Percentiles rank a stretch among this genome's conserved stretches.
These are phyloP conservation scores for Leccinellum luteum DNA, from an alignment of 768 basidiomycete genomes.

Conservation along the genomic window DNA sequence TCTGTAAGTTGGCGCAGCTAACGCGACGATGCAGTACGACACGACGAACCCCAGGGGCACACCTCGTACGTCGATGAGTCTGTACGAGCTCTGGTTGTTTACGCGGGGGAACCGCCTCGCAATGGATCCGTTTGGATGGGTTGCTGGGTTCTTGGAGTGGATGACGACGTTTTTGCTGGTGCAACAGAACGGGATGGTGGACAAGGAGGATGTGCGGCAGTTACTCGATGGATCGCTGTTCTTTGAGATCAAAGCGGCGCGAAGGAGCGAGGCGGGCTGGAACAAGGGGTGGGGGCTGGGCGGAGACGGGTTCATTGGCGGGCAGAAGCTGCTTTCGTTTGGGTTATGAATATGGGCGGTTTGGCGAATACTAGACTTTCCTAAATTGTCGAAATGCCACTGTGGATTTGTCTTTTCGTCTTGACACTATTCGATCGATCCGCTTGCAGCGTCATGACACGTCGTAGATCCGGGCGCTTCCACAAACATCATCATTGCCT, in stretches of 20 bases:
- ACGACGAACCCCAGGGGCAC: constrained; percentile 1
- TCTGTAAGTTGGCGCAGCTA: neutral
- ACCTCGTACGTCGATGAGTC: constrained; percentile 25
- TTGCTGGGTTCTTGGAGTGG: constrained; percentile 39
- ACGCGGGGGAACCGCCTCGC: constrained; percentile 31
- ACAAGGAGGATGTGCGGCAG: constrained; percentile 41
- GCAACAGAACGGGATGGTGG: constrained; percentile 38
- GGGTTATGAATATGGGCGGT: constrained; percentile 13
- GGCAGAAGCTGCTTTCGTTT: constrained; percentile 29
- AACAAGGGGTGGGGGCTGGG: constrained; percentile 31
- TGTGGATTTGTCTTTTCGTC: neutral
- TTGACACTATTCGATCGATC: neutral
- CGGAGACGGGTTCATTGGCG: constrained; percentile 32
- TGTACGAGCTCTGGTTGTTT: constrained; percentile 33
- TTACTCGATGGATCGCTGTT: constrained; percentile 42
- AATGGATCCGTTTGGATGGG: constrained; percentile 38
- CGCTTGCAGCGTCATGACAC: too few relatives aligned
- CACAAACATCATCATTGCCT: constrained; percentile 18
- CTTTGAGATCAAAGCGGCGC: constrained; percentile 30
- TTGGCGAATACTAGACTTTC: constrained; percentile 1
- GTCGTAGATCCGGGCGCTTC: neutral
- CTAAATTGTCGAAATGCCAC: neutral
- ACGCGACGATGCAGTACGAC: constrained; percentile 13
- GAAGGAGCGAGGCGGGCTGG: constrained; percentile 22
- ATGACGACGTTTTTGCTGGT: constrained; percentile 37